Evolutionary conservation across 2,329 filamentous ascomycete genomes (phyloP).

Genomic region (Dendryphion nanum): DNA sequence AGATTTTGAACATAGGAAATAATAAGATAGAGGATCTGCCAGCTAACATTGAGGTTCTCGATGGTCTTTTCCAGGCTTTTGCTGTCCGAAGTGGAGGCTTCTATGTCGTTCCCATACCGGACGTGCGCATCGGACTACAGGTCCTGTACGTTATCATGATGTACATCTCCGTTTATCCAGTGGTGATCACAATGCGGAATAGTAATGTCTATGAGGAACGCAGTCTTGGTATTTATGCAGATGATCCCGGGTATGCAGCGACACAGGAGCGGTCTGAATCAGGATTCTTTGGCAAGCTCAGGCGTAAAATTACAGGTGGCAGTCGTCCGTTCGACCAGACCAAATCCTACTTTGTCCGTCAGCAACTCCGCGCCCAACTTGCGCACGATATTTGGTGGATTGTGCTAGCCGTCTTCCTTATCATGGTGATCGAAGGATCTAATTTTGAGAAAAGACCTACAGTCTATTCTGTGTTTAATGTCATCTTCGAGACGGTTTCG

Average conservation of each 20-base stretch:
- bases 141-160: slow-evolving; percentile 64
- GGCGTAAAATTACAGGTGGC: slow-evolving; percentile 6
- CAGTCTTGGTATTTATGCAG: slow-evolving; percentile 58
- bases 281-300: slow-evolving; percentile 10
- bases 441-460: slow-evolving; percentile 37
- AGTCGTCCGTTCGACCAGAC: slow-evolving; percentile 22
- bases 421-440: slow-evolving; percentile 44
- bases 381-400: slow-evolving; percentile 48
- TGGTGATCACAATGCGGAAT: slow-evolving; percentile 61
- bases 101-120: slow-evolving; percentile 51
- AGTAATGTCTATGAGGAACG: slow-evolving; percentile 62
- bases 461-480: slow-evolving; percentile 44
- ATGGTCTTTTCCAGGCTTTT: slow-evolving; percentile 60
- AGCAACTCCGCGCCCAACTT: slow-evolving; percentile 48
- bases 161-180: slow-evolving; percentile 61
- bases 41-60: slow-evolving; percentile 49
- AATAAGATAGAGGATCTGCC: slow-evolving; percentile 48
- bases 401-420: slow-evolving; percentile 45
- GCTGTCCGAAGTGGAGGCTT: slow-evolving; percentile 50
- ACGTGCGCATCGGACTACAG: slow-evolving; percentile 55
- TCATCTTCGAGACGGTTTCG: slow-evolving; percentile 47
- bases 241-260: slow-evolving; percentile 25
- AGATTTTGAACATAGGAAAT: slow-evolving; percentile 58
- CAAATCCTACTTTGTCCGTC: slow-evolving; percentile 39
- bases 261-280: slow-evolving; percentile 1